Base-by-base conservation (phyloP, 164 flowering plant genomes). In the Stephania japonica region DNA sequence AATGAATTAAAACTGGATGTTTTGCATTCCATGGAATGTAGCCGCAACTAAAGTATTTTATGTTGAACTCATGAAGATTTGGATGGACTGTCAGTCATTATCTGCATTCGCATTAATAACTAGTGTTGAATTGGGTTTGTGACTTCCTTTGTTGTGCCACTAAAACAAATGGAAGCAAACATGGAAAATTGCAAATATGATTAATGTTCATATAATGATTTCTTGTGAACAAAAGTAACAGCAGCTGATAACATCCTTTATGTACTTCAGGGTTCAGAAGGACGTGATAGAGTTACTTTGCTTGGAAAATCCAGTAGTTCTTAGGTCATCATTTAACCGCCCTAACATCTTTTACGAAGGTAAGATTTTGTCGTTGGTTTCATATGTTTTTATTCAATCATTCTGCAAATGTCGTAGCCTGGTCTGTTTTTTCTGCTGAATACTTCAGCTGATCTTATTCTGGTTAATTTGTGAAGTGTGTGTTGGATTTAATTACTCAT, bases 261-360 rank as follows among this genome's bases (percentile, higher is more conserved):
- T 49, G 43, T 73, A 69, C 21, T 85, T 83, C 90, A 92, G 97
- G 77, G 97, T 92, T 78, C 91, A 92, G 84, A 84, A 86, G 80
- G 97, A 94, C 80, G 94, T 92, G 76, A 88, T 94, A 59, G 82
- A 78, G 32, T 89, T 97, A 42, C 78, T 94, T 72, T 71, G 80
- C 80, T 76, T 94, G 86, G 86, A 75, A 56, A 75, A 85, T 43
- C 97, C 98, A 63, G 73, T 94, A 74, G 86, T 94, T 42, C 87
- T 94, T 27, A 84, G 81, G 72, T 86, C 93, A 47, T 94, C 98
- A 53, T 94, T 94, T 73, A 91, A 94, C 76, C 98, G 98, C 65
- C 96, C 96, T 75, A 92, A 94, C 81, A 89, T 94, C 75, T 86
- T 81, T 77, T 94, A 94, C 83, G 97, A 94, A 94, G 98, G 98